Base-by-base conservation (phyloP, 306 rosid species). In the Lathyrus aphaca region DNA sequence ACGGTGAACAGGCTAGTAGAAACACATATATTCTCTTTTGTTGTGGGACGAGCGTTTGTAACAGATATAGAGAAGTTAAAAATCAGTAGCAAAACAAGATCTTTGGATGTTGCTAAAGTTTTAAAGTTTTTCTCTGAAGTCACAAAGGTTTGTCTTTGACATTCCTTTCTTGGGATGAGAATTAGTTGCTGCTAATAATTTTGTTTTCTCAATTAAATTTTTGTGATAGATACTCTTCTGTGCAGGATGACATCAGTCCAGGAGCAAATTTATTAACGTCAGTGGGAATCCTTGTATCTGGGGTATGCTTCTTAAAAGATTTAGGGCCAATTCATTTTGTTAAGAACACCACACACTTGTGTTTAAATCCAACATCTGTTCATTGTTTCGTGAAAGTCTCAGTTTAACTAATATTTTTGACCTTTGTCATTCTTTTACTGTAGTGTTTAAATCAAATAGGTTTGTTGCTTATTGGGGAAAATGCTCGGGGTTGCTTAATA, bases 31-130 rank as follows among this genome's bases (percentile, higher is more conserved):
- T 95, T 91, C 93, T 95, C 97, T 39, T 95, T 95, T 78, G 99
- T 95, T 72, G 96, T 95, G 74, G 99, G 99, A 86, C 89, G 99
- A 86, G 97, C 99, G 58, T 95, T 95, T 86, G 99, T 95, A 72
- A 86, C 97, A 38, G 99, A 95, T 83, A 81, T 95, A 71, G 97
- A 95, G 73, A 91, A 91, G 86, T 81, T 95, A 69, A 89, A 91
- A 74, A 82, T 89, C 75, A 85, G 87, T 90, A 87, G 93, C 86
- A 86, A 85, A 82, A 83, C 86, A 80, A 84, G 97, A 75, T 79
- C 88, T 66, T 78, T 91, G 91, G 88, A 83, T 82, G 90, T 82
- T 77, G 84, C 72, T 75, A 81, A 91, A 80, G 92, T 91, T 66
- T 73, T 89, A 5, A 79, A 79, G 75, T 91, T 84, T 77, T 95